Evolutionary conservation across 2,329 filamentous ascomycete genomes (phyloP), one percentile per base, ranked within the genome.

Genomic region (Aspergillus aculeatus): DNA sequence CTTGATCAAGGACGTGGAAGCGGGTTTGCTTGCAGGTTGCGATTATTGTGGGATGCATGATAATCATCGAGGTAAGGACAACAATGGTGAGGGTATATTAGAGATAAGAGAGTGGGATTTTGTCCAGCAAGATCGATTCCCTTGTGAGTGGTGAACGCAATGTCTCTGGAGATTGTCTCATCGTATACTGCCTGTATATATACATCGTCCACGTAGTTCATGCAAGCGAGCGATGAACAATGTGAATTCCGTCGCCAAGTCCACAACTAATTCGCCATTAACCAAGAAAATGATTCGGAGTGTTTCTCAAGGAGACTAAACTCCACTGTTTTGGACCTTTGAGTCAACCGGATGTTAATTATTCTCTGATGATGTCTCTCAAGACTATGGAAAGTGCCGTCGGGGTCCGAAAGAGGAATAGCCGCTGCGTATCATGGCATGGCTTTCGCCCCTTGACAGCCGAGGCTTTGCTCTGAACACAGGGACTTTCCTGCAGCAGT

Each of bases 1-100:
- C 72, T 79, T 83, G 69, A 80, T 86, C 63, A 74, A 83, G 63
- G 75, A 86, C 69, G 64, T 88, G 84, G 63, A 89, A 89, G 11
- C 87, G 82, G 2, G 86, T 89, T 69, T 89, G 86, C 67, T 87
- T 89, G 70, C 85, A 86, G 21, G 84, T 86, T 65, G 85, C 86
- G 52, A 87, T 75, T 59, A 89, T 78, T 10, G 70, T 64, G 7
- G 72, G 66, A 10, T 62, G 44, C 64, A 66, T 67, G 32, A 16
- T 53, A 29, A 3, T 50, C 10, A 35, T 12, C 7, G 24, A 21
- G 32, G 50, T 21, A 5, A 10, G 21, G 38, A 38, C 4, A 35
- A 35, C 7, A 44, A 19, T 14, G 38, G n/a, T 19, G 5, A 19
- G 9, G 14, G 5, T 44, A 19, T 6, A 7, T 19, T 44, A 16